Evolutionary conservation across 306 rosid species (phyloP).

Genomic region (Crotalaria pallida): DNA sequence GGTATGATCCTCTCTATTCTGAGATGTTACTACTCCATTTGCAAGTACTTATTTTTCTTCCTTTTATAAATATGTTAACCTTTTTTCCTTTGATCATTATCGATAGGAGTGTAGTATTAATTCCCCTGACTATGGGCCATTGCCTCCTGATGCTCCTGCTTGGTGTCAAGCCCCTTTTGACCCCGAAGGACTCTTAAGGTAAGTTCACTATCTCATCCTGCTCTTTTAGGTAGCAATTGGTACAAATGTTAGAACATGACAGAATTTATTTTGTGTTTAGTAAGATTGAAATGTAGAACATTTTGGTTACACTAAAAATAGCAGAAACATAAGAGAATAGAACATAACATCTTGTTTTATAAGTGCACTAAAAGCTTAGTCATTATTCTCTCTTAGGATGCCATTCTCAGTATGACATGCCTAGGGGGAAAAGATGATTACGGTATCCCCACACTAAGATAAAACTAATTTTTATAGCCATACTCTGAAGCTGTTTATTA

Average conservation of each 20-base stretch:
- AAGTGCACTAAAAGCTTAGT: too few relatives aligned
- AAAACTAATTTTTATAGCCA: neutral
- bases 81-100: neutral
- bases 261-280: too few relatives aligned
- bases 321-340: too few relatives aligned
- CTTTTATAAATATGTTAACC: neutral
- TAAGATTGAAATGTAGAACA: too few relatives aligned
- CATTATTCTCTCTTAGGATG: neutral
- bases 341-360: too few relatives aligned
- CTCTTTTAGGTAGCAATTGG: too few relatives aligned
- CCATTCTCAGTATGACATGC: neutral
- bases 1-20: conserved; percentile 33
- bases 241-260: too few relatives aligned
- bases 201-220: neutral
- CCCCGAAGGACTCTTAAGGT: conserved; percentile 96
- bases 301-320: too few relatives aligned
- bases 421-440: neutral
- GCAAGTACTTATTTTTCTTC: neutral
- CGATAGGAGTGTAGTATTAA: conserved; percentile 81
- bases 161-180: conserved; percentile 99
- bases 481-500: neutral
- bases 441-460: neutral
- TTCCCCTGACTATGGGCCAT: conserved; percentile 78
- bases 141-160: conserved; percentile 85
- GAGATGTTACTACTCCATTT: neutral